Conservation (phyloP, 1,284 basidiomycete genomes). For the Microbotryum scabiosae region DNA sequence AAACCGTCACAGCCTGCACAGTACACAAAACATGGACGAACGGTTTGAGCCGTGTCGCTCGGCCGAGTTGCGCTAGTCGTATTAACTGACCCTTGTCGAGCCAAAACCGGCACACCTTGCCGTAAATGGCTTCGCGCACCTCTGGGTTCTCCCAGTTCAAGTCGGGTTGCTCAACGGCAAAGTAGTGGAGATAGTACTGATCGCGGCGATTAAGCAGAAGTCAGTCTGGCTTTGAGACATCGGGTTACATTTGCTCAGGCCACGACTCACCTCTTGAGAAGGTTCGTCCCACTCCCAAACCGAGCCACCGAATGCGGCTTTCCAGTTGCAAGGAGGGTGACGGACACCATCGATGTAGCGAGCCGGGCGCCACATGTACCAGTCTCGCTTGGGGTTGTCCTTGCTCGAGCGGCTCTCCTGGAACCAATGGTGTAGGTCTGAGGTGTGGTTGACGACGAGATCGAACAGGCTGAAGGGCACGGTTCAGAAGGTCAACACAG, state of each 20-base stretch:
- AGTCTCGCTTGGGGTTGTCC: conserved; percentile 55
- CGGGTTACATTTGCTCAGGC: not conserved
- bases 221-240: no score
- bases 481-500: not conserved
- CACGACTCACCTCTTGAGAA: conserved; percentile 47
- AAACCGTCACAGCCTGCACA: conserved; percentile 61
- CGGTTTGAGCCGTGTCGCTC: no score
- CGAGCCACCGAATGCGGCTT: conserved; percentile 58
- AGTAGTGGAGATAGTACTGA: conserved; percentile 64
- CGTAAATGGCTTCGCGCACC: conserved; percentile 38
- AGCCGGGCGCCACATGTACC: conserved; percentile 37
- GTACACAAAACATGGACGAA: no score
- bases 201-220: not conserved
- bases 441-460: conserved; percentile 71
- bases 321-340: conserved; percentile 65
- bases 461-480: conserved; percentile 50
- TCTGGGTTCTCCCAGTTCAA: conserved; percentile 63
- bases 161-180: conserved; percentile 62
- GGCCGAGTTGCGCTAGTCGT: no score
- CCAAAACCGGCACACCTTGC: conserved; percentile 64
- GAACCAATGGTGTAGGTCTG: conserved; percentile 72
- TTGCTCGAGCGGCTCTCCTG: conserved; percentile 54
- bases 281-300: conserved; percentile 64
- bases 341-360: conserved; percentile 44
- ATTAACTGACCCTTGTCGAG: conserved; percentile 42